Percentiles rank a stretch among this genome's conserved stretches.
Evolutionary conservation across 2,329 filamentous ascomycete species (phyloP).

Genomic region (Colletotrichum somersetense): DNA sequence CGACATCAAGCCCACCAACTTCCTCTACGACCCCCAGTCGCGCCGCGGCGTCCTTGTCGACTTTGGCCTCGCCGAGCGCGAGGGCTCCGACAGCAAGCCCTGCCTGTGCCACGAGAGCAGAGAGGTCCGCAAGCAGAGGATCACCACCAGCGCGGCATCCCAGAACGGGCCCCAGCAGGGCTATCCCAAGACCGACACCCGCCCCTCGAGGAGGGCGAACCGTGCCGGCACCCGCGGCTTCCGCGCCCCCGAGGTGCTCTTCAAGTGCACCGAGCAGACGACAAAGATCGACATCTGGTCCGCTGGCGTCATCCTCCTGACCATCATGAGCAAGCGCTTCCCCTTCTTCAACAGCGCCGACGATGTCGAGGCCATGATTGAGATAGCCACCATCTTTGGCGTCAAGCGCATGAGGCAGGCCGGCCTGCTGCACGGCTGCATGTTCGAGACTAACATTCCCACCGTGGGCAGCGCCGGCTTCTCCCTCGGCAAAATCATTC

Average conservation of each 20-base stretch:
- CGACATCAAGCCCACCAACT: slow-evolving; percentile 98
- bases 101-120: slow-evolving; percentile 83
- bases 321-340: slow-evolving; percentile 90
- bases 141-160: slow-evolving; percentile 70
- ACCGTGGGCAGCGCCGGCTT: slow-evolving; percentile 90
- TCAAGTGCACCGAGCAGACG: slow-evolving; percentile 96
- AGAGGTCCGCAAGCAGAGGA: slow-evolving; percentile 70
- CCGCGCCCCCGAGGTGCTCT: slow-evolving; percentile 93
- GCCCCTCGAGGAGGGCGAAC: slow-evolving; percentile 90
- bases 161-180: slow-evolving; percentile 68
- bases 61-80: slow-evolving; percentile 93
- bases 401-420: slow-evolving; percentile 84
- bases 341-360: slow-evolving; percentile 99
- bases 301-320: slow-evolving; percentile 96
- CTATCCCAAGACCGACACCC: slow-evolving; percentile 90
- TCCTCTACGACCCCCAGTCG: slow-evolving; percentile 87
- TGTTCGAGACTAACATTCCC: slow-evolving; percentile 93
- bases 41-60: slow-evolving; percentile 95
- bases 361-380: slow-evolving; percentile 96
- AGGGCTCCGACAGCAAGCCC: slow-evolving; percentile 80
- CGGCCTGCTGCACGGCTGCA: slow-evolving; percentile 86
- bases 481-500: slow-evolving; percentile 89
- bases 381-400: slow-evolving; percentile 96
- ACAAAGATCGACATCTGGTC: slow-evolving; percentile 98
- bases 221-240: slow-evolving; percentile 95